Evolutionary conservation across 371 early-diverging fungal species (phyloP).

Genomic region (Phascolomyces articulosus): DNA sequence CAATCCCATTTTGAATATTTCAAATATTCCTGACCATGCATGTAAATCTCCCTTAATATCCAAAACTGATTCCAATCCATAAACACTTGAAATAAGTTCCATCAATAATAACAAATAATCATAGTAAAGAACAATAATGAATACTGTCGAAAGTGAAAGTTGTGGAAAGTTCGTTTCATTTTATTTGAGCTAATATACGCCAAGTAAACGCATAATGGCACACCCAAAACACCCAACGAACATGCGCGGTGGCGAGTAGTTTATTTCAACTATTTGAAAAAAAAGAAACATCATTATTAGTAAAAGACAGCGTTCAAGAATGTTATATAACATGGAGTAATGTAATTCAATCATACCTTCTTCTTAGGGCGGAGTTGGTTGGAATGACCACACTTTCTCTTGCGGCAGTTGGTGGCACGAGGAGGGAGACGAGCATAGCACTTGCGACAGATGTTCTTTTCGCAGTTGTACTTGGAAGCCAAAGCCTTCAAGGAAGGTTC

Average conservation of each 20-base stretch:
- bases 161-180: neutral
- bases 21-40: too few species aligned
- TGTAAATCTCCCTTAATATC: too few species aligned
- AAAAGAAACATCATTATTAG: neutral
- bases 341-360: constrained; percentile 56
- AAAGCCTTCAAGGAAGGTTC: constrained; percentile 97
- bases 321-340: too few species aligned
- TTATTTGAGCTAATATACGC: neutral
- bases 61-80: too few species aligned
- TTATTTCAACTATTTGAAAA: constrained; percentile 41
- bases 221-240: constrained; percentile 6
- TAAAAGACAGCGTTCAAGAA: neutral
- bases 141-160: neutral
- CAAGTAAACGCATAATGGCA: neutral
- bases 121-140: too few species aligned
- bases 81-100: too few species aligned
- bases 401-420: constrained; percentile 99
- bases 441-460: constrained; percentile 99
- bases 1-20: too few species aligned
- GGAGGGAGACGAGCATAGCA: constrained; percentile 99
- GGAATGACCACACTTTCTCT: constrained; percentile 99
- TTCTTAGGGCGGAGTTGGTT: constrained; percentile 99
- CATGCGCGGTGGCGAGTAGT: constrained; percentile 7
- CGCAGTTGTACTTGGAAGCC: constrained; percentile 99
- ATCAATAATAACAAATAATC: too few species aligned